Conservation (phyloP, 2,329 filamentous ascomycete genomes). For the Sordariomycetes sp. region DNA sequence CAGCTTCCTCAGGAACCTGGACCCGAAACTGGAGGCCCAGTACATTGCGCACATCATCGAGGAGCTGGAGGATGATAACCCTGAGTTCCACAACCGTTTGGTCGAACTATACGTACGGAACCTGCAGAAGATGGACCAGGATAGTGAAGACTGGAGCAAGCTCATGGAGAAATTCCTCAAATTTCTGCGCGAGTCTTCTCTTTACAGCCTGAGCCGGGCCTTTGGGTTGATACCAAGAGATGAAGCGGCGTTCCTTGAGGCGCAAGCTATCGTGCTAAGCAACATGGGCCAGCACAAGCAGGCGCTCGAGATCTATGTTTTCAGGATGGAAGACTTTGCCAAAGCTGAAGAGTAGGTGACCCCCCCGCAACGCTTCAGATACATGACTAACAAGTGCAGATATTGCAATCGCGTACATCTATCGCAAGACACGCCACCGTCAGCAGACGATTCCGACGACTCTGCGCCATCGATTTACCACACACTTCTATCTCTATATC, state of each 20-base stretch:
- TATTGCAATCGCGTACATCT: conserved; percentile 86
- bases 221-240: conserved; percentile 72
- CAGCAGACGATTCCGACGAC: conserved; percentile 32
- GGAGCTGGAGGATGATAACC: conserved; percentile 75
- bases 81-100: conserved; percentile 79
- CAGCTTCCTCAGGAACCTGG: conserved; percentile 61
- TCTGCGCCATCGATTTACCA: conserved; percentile 77
- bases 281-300: conserved; percentile 95
- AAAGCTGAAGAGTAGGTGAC: conserved; percentile 82
- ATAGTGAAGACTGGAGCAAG: conserved; percentile 41
- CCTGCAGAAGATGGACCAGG: conserved; percentile 29
- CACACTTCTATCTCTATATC: conserved; percentile 79
- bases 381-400: conserved; percentile 25
- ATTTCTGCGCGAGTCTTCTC: conserved; percentile 66
- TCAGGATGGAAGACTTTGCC: conserved; percentile 75
- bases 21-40: conserved; percentile 60
- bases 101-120: conserved; percentile 62
- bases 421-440: conserved; percentile 34
- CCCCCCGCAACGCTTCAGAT: not conserved
- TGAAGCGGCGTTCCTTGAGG: conserved; percentile 78
- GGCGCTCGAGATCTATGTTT: conserved; percentile 95
- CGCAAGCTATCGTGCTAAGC: conserved; percentile 80
- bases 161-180: conserved; percentile 59
- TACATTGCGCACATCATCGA: conserved; percentile 89
- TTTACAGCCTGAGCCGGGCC: conserved; percentile 74